Evolutionary conservation across 208 protist genomes (phyloP).

Genomic region (Leishmania guyanensis): DNA sequence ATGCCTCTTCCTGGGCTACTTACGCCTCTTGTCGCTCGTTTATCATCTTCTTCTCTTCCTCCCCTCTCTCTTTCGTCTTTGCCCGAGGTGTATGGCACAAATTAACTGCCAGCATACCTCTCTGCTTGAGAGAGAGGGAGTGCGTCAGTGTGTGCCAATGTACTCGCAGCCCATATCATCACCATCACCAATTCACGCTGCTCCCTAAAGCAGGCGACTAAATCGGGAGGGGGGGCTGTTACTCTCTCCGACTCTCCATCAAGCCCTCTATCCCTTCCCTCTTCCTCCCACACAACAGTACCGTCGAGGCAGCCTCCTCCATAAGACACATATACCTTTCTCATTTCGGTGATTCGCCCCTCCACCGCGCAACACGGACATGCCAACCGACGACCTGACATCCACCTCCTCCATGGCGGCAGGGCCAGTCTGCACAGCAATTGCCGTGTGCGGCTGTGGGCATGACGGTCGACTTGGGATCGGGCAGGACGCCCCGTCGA

Average conservation of each 20-base stretch:
- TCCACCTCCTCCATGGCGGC: neutral
- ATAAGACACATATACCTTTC: neutral
- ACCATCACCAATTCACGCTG: neutral
- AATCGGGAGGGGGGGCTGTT: neutral
- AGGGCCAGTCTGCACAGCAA: conserved; percentile 7
- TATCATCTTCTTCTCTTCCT: neutral
- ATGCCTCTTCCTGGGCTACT: neutral
- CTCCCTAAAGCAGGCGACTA: neutral
- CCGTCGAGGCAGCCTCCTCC: neutral
- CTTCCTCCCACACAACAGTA: neutral
- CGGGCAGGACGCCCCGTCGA: conserved; percentile 27
- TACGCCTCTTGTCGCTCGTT: neutral
- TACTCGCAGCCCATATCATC: neutral
- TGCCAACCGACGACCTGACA: neutral
- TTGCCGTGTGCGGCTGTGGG: conserved; percentile 83
- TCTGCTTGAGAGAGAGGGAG: neutral
- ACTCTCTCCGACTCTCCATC: neutral
- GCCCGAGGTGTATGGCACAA: neutral
- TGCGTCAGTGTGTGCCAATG: neutral
- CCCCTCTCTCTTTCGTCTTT: neutral
- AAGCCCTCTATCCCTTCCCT: too few species aligned
- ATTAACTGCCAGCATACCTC: neutral
- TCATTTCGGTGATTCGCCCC: neutral
- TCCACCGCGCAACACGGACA: neutral
- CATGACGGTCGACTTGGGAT: conserved; percentile 81